Conservation (phyloP, 2,329 filamentous ascomycete genomes). For the Diaporthe australafricana region DNA sequence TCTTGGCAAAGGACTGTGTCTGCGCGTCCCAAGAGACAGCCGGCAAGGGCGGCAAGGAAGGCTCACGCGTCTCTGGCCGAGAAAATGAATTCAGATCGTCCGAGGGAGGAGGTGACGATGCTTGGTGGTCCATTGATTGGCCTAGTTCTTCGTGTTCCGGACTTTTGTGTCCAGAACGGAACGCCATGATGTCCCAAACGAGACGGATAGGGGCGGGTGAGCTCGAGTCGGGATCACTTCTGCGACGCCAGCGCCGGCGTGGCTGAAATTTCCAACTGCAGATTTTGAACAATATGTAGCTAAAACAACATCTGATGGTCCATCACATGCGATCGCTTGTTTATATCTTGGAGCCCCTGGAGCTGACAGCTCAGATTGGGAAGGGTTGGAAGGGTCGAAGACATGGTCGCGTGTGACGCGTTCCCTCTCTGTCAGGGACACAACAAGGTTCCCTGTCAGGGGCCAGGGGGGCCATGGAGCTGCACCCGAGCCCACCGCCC, state of each 20-base stretch:
- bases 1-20: conserved; percentile 53
- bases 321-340: conserved; percentile 2
- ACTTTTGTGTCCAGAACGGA: neutral
- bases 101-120: neutral
- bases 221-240: neutral
- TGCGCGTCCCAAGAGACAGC: conserved; percentile 53
- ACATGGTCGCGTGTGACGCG: conserved; percentile 21
- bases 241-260: neutral
- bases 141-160: neutral
- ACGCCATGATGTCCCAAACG: neutral
- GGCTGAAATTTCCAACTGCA: neutral
- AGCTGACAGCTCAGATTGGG: conserved; percentile 6
- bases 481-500: neutral
- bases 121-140: neutral
- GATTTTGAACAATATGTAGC: neutral
- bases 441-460: conserved; percentile 3
- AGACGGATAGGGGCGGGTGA: neutral
- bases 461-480: conserved; percentile 12
- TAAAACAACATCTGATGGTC: neutral
- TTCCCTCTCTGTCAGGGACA: neutral
- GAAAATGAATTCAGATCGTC: conserved; percentile 43
- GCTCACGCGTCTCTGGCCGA: conserved; percentile 47
- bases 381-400: neutral
- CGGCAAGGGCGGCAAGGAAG: conserved; percentile 53
- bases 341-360: neutral